Base-by-base conservation (phyloP, 1,139 yeast genomes). In the Candida sp. region DNA sequence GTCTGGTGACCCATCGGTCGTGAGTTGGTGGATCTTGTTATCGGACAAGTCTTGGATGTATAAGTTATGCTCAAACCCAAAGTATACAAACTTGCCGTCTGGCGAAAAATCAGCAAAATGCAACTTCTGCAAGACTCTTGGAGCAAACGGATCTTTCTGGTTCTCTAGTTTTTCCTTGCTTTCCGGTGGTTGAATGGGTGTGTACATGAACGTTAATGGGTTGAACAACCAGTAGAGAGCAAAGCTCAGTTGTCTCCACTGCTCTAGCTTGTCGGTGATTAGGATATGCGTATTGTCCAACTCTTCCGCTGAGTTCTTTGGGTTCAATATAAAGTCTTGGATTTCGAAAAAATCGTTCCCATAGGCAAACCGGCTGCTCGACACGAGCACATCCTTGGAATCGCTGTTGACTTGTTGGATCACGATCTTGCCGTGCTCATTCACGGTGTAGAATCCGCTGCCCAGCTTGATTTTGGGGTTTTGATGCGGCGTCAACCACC, bases 1-100 rank as follows among this genome's bases (percentile, higher is more conserved):
- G 47, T 80, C 73, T 3, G 64, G 69, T 28, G 78, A 70, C 1
- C 86, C 87, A 58, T 83, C 87, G 49, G 51, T 57, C 1, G 86
- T 81, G 5, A 82, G 67, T 60, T 75, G 79, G 0, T 54, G 60
- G 4, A 72, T 59, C 8, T 59, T 52, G 8, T 58, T 59, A 3
- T 65, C 54, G 1, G 53, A 49, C 0, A 79, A 59, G 37, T 75
- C 63, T 49, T 80, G 75, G 12, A 89, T 50, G 56, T 62, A 77
- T 7, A 77, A 64, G 55, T 77, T 67, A 58, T 77, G 75, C 42
- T 74, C 65, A 52, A 58, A 63, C 5, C 75, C 73, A 56, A 71
- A 76, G 1, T 75, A 63, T 9, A 77, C 58, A 30, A 62, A 59
- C 11, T 65, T 59, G 3, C 80, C 78, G 39, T 65, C 61, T 1